Evolutionary conservation across 306 rosid genomes (phyloP).

Genomic region (Acacia melanoxylon): DNA sequence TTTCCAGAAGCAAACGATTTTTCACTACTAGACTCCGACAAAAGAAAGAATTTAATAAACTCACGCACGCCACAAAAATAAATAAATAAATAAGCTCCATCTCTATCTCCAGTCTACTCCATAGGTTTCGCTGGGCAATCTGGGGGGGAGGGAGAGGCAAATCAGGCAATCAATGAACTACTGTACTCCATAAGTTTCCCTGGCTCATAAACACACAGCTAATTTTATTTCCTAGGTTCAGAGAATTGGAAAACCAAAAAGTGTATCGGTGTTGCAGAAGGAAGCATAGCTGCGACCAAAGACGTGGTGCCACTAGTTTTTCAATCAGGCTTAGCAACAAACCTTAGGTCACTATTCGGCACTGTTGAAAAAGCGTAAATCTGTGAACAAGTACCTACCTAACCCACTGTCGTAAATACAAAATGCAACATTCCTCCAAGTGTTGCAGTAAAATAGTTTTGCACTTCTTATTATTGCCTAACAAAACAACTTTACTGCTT

Average conservation of each 20-base stretch:
- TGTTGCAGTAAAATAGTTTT: background rate
- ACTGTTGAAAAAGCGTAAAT: slow-evolving; percentile 16
- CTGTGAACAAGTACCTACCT: background rate
- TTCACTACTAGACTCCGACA: background rate
- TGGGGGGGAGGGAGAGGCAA: background rate
- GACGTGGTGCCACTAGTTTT: background rate
- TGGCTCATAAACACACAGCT: background rate
- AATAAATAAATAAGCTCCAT: background rate
- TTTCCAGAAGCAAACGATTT: background rate
- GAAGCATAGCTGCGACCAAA: background rate
- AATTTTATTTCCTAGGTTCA: background rate
- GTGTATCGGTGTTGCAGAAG: too few relatives aligned
- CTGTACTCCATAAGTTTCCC: background rate
- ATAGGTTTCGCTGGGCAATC: background rate
- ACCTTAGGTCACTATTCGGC: background rate
- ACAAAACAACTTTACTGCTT: background rate
- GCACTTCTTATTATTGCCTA: background rate
- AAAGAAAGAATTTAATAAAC: background rate
- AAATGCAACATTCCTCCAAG: background rate
- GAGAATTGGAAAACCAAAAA: background rate
- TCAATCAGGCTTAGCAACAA: background rate
- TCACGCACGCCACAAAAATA: background rate
- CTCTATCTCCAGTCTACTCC: background rate
- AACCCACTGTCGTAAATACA: background rate
- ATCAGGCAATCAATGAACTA: background rate